phyloP scores from a whole-genome alignment of 164 flowering plant species.

The Dillenia turbinata region DNA sequence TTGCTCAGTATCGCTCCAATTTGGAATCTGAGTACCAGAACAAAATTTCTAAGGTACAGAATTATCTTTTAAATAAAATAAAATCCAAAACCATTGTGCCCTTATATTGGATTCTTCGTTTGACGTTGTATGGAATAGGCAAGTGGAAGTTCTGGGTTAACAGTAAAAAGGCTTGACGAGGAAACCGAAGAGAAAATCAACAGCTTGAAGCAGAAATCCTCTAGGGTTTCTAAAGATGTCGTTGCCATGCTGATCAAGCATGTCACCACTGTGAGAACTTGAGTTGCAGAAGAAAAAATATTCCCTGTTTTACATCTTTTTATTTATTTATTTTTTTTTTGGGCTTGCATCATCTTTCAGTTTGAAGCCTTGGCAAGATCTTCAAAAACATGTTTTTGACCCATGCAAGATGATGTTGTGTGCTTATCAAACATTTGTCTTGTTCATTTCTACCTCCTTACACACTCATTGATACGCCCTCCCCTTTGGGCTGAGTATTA shows the following conservation, averaged over 20 bases:
- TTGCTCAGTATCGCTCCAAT: conserved; percentile 31
- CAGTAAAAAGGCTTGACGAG: conserved; percentile 45
- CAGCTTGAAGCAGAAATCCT: conserved; percentile 26
- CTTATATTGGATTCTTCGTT: neutral
- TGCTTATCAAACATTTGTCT: too few relatives aligned
- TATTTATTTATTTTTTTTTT: too few relatives aligned
- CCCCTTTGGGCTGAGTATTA: too few relatives aligned
- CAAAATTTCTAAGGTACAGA: conserved; percentile 38
- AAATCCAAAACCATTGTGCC: neutral
- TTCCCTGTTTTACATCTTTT: too few relatives aligned
- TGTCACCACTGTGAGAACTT: conserved; percentile 34
- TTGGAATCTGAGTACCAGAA: conserved; percentile 54
- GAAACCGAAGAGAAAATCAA: conserved; percentile 50
- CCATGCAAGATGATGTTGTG: too few relatives aligned
- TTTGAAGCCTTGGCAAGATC: too few relatives aligned
- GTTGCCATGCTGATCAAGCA: conserved; percentile 39
- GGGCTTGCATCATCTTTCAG: too few relatives aligned
- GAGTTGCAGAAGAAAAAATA: conserved; percentile 4
- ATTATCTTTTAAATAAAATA: neutral
- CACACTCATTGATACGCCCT: too few relatives aligned
- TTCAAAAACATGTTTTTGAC: too few relatives aligned
- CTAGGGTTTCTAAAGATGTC: conserved; percentile 31
- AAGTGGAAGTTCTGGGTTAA: conserved; percentile 41
- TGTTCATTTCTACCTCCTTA: too few relatives aligned
- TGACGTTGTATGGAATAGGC: conserved; percentile 18